Base-by-base conservation (phyloP, 2,329 filamentous ascomycete species). In the Thermothelomyces thermophilus region DNA sequence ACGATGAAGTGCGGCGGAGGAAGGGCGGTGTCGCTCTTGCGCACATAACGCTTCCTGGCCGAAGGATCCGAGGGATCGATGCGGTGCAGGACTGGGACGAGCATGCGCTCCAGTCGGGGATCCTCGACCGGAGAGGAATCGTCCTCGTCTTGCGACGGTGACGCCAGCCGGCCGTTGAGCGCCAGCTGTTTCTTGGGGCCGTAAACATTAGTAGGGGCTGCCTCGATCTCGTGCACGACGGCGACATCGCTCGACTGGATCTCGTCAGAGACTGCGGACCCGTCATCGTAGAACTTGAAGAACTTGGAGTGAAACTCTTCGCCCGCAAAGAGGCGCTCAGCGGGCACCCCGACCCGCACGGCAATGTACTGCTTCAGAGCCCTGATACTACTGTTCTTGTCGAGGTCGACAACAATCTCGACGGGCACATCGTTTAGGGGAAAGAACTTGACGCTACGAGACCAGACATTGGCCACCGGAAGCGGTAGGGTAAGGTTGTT, bases 401-500 rank as follows among this genome's bases (percentile, higher is more conserved):
- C 84, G 26, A 93, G 72, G 58, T 97, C 93, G 10, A 95, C 79
- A 40, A 83, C 78, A 31, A 97, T 77, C 36, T 78, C 72, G 45
- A 91, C 75, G 0, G 89, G 87, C 2, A 72, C 70, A 48, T 86
- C 82, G 51, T 84, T 81, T 1, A 93, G 70, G 2, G 90, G 90
- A 53, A 87, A 84, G 64, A 86, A 96, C 48, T 80, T 84, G 58
- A 97, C 73, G 1, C 77, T 75, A 56, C 85, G 84, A 51, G 73
- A 76, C 86, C 89, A 95, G 39, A 88, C 77, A 56, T 85, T 90
- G 65, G 93, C 86, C 48, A 95, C 81, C 0, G 93, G 93, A 30
- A 98, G 73, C 50, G 94, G 93, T 20, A 98, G 73, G 0, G 93
- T 96, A 52, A 98, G 71, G 57, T 94, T 93, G 67, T 90, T 96